Percentiles rank a stretch among this genome's conserved stretches.
Conservation (phyloP, 257 asterid genomes). For the Schizonepeta tenuifolia region DNA sequence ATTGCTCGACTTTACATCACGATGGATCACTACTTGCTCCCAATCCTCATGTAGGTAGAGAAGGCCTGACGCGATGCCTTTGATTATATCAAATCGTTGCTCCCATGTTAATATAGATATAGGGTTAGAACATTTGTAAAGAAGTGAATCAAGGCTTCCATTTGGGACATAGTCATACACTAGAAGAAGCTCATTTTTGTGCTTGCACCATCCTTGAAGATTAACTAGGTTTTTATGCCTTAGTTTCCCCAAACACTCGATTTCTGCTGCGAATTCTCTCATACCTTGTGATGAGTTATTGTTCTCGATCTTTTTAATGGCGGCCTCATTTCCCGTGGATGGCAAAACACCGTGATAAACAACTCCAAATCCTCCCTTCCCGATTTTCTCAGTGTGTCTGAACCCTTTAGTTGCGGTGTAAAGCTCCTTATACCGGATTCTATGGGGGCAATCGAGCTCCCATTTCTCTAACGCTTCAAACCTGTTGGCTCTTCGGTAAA, state of each 20-base stretch:
- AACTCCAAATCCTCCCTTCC: conserved; percentile 73
- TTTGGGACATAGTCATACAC: conserved; percentile 70
- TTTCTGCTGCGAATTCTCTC: conserved; percentile 83
- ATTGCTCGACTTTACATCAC: conserved; percentile 77
- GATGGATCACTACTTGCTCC: conserved; percentile 79
- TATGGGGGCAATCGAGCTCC: conserved; percentile 78
- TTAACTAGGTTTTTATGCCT: conserved; percentile 75
- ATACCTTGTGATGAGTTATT: conserved; percentile 63
- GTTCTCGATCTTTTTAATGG: conserved; percentile 63
- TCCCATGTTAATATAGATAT: conserved; percentile 52
- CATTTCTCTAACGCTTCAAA: conserved; percentile 63
- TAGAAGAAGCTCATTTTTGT: conserved; percentile 62
- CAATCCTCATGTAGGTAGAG: conserved; percentile 82
- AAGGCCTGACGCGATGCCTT: conserved; percentile 69
- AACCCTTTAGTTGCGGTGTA: conserved; percentile 65
- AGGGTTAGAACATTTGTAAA: conserved; percentile 36
- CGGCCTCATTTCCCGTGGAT: conserved; percentile 48
- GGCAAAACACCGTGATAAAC: conserved; percentile 65
- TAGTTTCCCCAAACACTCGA: conserved; percentile 69
- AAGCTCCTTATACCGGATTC: conserved; percentile 63
- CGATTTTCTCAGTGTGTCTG: conserved; percentile 54
- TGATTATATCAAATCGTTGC: conserved; percentile 59
- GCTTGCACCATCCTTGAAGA: conserved; percentile 89
- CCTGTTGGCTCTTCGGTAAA: conserved; percentile 36
- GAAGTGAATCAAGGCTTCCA: conserved; percentile 72